Evolutionary conservation across 495 filamentous ascomycete species (phyloP), one percentile per base, ranked within the genome.

Genomic region (Neohortaea acidophila): DNA sequence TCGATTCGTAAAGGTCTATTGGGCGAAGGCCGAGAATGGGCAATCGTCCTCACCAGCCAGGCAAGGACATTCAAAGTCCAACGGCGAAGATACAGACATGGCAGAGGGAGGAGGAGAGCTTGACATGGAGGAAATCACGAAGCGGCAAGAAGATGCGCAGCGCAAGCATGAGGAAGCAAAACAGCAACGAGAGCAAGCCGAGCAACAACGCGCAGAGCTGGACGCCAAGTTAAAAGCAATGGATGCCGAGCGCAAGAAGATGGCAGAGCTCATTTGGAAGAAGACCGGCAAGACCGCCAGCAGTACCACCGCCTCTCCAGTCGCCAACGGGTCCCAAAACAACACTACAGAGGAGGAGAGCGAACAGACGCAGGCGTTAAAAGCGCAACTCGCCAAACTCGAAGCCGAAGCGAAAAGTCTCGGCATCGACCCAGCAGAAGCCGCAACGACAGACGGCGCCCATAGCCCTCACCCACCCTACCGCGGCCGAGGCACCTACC

Each of bases 1-100:
- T 47, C 70, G 89, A 14, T 97, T 97, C 50, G 89, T 97, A 30
- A 97, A 94, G 55, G 84, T 97, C 4, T 97, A 85, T 51, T 97
- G 89, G 89, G 70, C 81, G 56, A 87, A 81, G 47, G 70, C 76
- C 0, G 72, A 75, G 9, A 45, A 47, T 12, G 32, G 19, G 22
- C 18, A 15, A 3, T 3, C 28, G 28, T 3, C 4, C 11, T 30
- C 28, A 3, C 20, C 45, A n/a, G n/a, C n/a, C n/a, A n/a, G n/a
- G 33, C 23, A 35, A 55, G 39, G 41, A 11, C 17, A 10, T 34
- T 8, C 10, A 21, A 33, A 37, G 6, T 1, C 24, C 11, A 22
- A 13, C 2, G 26, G 18, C 5, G 22, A 33, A 6, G 38, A 46
- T 27, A 28, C 34, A 1, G 27, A 33, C 6, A 41, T 44, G 37